Base-by-base conservation (phyloP, 306 rosid genomes). In the Corylus heterophylla region DNA sequence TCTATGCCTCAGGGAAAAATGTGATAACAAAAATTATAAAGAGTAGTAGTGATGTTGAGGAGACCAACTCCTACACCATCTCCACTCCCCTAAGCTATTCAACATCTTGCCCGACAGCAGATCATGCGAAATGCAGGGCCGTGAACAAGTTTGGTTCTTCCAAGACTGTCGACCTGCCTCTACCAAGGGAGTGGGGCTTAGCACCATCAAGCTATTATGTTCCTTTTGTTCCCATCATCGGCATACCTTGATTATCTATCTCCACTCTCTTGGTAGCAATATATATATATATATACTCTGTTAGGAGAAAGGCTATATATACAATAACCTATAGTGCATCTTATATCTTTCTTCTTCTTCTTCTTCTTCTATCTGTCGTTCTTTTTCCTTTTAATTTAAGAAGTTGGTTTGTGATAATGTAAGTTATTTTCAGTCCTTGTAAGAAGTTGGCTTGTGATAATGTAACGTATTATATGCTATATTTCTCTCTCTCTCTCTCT, bases 161-260 rank as follows among this genome's bases (percentile, higher is more conserved):
- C 68, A 88, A 92, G 80, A 91, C 89, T 11, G 2, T 88, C 2
- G 62, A 94, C 83, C 55, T 94, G 18, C 98, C 97, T 50, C 48
- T 94, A 69, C 97, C 98, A 47, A 86, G 77, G 1, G 89, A 85
- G 74, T 94, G 97, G 97, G 97, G 98, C 5, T 82, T 94, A 78
- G 95, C 98, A 45, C 98, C 98, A 0, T 55, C 85, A 3, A 91
- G 97, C 90, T 85, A 54, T 51, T 94, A 89, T 67, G 1, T 91
- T 37, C 98, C 97, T 56, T 89, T 84, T 87, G 8, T 92, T 79
- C 98, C 98, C 35, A 94, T 94, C 77, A 92, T 92, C 35, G 98
- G 98, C 81, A 87, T 94, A 58, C 98, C 98, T n/a, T 94, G 83
- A 86, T 58, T 55, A 55, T 61, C 20, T 78, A 42, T 67, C 73